phyloP scores from a whole-genome alignment of 148 eudicot genomes.

The Oxyria digyna region DNA sequence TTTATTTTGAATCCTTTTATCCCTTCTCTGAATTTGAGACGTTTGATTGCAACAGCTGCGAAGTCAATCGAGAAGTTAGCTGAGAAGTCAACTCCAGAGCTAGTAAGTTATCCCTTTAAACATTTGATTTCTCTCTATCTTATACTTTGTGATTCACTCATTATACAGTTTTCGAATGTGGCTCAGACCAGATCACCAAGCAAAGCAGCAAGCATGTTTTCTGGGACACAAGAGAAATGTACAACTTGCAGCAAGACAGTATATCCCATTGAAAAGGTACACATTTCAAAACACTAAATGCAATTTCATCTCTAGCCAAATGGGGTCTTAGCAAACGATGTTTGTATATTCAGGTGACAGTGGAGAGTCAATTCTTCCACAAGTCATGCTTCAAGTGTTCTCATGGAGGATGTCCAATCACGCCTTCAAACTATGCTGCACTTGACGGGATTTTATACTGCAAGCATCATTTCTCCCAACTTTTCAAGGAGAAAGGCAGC shows the following conservation, averaged over 20 bases:
- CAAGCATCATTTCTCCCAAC: conserved; percentile 95
- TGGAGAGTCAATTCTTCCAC: conserved; percentile 71
- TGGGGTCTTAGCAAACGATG: too few relatives aligned
- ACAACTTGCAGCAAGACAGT: conserved; percentile 84
- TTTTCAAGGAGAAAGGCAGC: conserved; percentile 93
- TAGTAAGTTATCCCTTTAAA: conserved; percentile 35
- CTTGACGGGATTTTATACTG: conserved; percentile 87
- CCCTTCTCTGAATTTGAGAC: not conserved
- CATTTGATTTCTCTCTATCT: not conserved
- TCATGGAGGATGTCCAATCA: conserved; percentile 71
- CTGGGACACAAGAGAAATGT: conserved; percentile 95
- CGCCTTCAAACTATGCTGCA: conserved; percentile 96
- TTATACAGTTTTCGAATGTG: not conserved
- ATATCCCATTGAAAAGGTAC: conserved; percentile 88
- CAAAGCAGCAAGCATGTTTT: conserved; percentile 93
- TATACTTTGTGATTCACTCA: not conserved
- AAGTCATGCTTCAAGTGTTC: conserved; percentile 90
- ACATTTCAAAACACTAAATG: too few relatives aligned
- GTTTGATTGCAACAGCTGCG: conserved; percentile 37
- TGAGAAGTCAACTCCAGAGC: conserved; percentile 31
- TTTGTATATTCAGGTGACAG: conserved; percentile 58
- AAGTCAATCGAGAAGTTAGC: conserved; percentile 50
- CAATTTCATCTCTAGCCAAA: too few relatives aligned
- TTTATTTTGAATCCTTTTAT: not conserved
- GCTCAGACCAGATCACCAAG: conserved; percentile 76